phyloP scores from a whole-genome alignment of 1,284 basidiomycete species.

The Erythrobasidium hasegawianum region DNA sequence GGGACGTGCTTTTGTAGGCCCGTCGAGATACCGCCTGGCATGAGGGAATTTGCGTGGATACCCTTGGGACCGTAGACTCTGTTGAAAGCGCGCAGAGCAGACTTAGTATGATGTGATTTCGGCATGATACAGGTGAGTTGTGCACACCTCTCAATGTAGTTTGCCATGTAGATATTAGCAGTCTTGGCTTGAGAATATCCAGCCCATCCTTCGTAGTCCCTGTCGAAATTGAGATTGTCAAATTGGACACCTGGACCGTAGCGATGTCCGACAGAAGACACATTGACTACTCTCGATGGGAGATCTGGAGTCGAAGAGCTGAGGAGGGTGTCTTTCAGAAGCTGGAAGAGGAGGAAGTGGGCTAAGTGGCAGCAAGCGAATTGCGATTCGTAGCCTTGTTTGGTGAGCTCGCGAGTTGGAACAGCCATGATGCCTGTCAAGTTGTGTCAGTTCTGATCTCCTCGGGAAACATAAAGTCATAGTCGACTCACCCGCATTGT shows the following conservation, averaged over 20 bases:
- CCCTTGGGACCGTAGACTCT: slow-evolving; percentile 9
- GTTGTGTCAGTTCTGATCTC: background rate
- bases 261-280: slow-evolving; percentile 10
- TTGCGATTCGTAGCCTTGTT: slow-evolving; percentile 18
- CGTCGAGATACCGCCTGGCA: slow-evolving; percentile 17
- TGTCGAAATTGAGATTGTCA: slow-evolving; percentile 6
- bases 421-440: slow-evolving; percentile 19
- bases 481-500: slow-evolving; percentile 11
- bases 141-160: slow-evolving; percentile 6
- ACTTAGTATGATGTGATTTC: background rate
- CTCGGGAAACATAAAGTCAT: background rate
- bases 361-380: slow-evolving; percentile 9
- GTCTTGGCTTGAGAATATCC: slow-evolving; percentile 14
- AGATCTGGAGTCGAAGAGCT: slow-evolving; percentile 6
- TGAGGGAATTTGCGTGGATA: slow-evolving; percentile 5
- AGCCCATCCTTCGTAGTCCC: slow-evolving; percentile 3
- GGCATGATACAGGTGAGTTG: background rate
- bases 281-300: slow-evolving; percentile 14
- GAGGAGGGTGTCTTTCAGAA: slow-evolving; percentile 1
- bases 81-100: background rate
- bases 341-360: slow-evolving; percentile 19
- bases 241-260: slow-evolving; percentile 1
- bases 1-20: slow-evolving; percentile 8
- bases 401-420: slow-evolving; percentile 9
- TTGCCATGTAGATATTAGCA: slow-evolving; percentile 20